phyloP scores from a whole-genome alignment of 179 eudicot species.

The Carnegiea gigantea region DNA sequence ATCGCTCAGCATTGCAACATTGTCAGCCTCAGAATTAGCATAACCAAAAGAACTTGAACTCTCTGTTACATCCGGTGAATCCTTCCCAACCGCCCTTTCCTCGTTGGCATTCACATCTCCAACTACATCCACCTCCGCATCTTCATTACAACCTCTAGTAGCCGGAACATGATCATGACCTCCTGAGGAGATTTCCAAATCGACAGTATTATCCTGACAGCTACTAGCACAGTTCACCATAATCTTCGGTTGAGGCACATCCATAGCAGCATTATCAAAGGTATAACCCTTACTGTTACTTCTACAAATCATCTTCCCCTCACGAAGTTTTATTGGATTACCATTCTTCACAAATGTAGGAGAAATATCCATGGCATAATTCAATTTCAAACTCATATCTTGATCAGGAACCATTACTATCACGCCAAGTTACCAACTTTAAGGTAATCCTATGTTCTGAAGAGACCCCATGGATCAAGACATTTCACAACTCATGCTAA shows the following conservation, averaged over 20 bases:
- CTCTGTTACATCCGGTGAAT: slow-evolving; percentile 52
- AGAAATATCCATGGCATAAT: slow-evolving; percentile 38
- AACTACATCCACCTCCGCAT: slow-evolving; percentile 41
- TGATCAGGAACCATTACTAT: slow-evolving; percentile 48
- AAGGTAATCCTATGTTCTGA: slow-evolving; percentile 6
- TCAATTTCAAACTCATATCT: slow-evolving; percentile 34
- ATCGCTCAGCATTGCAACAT: slow-evolving; percentile 39
- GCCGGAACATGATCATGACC: slow-evolving; percentile 19
- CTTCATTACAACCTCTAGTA: slow-evolving; percentile 21
- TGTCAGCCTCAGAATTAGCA: slow-evolving; percentile 43
- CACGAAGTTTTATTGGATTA: slow-evolving; percentile 28
- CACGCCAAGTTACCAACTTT: background rate
- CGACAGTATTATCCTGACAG: slow-evolving; percentile 36
- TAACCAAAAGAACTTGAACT: slow-evolving; percentile 71
- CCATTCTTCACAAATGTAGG: slow-evolving; percentile 31
- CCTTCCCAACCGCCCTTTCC: slow-evolving; percentile 28
- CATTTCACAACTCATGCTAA: background rate
- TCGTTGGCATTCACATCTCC: slow-evolving; percentile 34
- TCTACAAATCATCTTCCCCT: slow-evolving; percentile 36
- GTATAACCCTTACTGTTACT: slow-evolving; percentile 41
- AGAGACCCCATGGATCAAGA: slow-evolving; percentile 8
- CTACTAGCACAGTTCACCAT: slow-evolving; percentile 32
- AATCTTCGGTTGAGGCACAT: slow-evolving; percentile 33
- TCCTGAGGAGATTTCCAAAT: slow-evolving; percentile 27
- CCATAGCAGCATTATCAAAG: slow-evolving; percentile 14